Percentiles rank a stretch among this genome's conserved stretches.
Evolutionary conservation across 805 yeast genomes (phyloP).

Genomic region (Ogataea allantospora): DNA sequence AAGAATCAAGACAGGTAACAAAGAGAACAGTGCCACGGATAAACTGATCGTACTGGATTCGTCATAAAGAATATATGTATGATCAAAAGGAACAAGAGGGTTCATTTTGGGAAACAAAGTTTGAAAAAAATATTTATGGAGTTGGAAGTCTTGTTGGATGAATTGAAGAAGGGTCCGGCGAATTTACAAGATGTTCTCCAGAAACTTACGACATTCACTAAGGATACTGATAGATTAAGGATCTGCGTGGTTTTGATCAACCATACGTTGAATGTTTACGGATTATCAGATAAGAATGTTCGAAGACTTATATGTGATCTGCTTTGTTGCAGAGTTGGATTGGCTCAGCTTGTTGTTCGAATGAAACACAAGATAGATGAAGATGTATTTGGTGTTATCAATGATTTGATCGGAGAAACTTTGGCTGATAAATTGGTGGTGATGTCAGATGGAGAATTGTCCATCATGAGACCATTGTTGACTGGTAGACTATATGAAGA

Average conservation of each 20-base stretch:
- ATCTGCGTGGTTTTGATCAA: slow-evolving; percentile 11
- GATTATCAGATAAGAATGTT: slow-evolving; percentile 9
- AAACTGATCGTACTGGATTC: slow-evolving; percentile 61
- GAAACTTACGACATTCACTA: not conserved
- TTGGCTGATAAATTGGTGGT: not conserved
- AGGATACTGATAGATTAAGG: slow-evolving; percentile 2
- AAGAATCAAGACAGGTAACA: slow-evolving; percentile 76
- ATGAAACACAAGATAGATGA: slow-evolving; percentile 3
- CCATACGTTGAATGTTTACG: slow-evolving; percentile 14
- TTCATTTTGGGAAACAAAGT: slow-evolving; percentile 4
- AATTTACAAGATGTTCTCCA: not conserved
- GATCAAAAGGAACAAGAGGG: slow-evolving; percentile 64
- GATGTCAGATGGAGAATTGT: slow-evolving; percentile 1
- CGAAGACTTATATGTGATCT: slow-evolving; percentile 6
- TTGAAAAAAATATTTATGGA: slow-evolving; percentile 3
- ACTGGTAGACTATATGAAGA: slow-evolving; percentile 15
- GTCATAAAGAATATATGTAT: slow-evolving; percentile 79
- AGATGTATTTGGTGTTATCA: slow-evolving; percentile 14
- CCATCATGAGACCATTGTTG: slow-evolving; percentile 18
- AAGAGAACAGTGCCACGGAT: slow-evolving; percentile 66
- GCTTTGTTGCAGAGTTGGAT: slow-evolving; percentile 24
- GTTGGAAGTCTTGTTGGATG: slow-evolving; percentile 1
- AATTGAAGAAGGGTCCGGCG: not conserved
- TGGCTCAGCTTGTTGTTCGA: slow-evolving; percentile 22
- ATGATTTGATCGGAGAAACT: slow-evolving; percentile 5